Percentiles rank a stretch among this genome's conserved stretches.
phyloP scores from a whole-genome alignment of 2,329 filamentous ascomycete species.

The Penicillium sp. region DNA sequence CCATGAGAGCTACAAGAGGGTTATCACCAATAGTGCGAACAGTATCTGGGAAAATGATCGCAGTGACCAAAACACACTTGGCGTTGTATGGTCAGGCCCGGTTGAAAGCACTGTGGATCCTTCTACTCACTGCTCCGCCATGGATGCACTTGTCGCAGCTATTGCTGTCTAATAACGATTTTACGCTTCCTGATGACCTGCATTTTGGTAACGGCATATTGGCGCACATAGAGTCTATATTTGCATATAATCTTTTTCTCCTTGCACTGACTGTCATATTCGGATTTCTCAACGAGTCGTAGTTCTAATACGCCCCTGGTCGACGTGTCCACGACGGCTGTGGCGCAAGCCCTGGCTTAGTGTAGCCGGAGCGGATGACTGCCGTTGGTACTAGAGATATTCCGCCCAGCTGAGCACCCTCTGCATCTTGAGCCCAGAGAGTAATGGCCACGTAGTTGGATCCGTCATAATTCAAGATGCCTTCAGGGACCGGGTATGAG shows the following conservation, averaged over 20 bases:
- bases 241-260: background rate
- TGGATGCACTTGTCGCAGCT: constrained; percentile 68
- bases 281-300: background rate
- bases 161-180: constrained; percentile 12
- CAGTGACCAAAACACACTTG: constrained; percentile 53
- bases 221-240: background rate
- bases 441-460: constrained; percentile 50
- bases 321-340: constrained; percentile 11
- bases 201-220: background rate
- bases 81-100: constrained; percentile 67
- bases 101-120: constrained; percentile 54
- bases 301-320: constrained; percentile 8
- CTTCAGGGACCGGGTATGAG: constrained; percentile 53
- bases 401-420: constrained; percentile 38
- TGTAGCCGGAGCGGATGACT: constrained; percentile 10
- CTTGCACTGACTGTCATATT: background rate
- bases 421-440: constrained; percentile 49
- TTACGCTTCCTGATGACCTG: background rate
- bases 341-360: constrained; percentile 2
- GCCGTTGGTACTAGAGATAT: constrained; percentile 6
- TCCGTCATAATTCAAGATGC: constrained; percentile 53
- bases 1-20: constrained; percentile 51
- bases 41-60: constrained; percentile 65
- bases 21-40: constrained; percentile 63
- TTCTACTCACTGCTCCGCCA: constrained; percentile 63